Evolutionary conservation across 2,329 filamentous ascomycete genomes (phyloP).

Genomic region (Aspergillus unguis): DNA sequence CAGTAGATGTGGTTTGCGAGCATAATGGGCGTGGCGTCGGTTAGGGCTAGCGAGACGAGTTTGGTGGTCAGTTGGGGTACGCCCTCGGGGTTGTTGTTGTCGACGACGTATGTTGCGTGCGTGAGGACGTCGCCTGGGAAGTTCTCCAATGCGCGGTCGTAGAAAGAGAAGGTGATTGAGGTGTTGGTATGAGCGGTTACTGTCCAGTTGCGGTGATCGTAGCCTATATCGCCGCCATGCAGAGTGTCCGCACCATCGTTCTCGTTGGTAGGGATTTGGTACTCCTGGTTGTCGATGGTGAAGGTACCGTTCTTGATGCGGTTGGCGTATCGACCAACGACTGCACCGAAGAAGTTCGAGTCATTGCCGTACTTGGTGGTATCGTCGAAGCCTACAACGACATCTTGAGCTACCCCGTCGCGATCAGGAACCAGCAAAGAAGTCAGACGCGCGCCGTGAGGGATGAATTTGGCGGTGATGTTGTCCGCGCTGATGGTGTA

Average conservation of each 20-base stretch:
- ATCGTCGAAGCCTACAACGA: conserved; percentile 51
- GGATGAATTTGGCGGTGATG: conserved; percentile 49
- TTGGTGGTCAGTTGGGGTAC: conserved; percentile 44
- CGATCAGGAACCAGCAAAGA: conserved; percentile 51
- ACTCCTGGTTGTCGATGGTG: conserved; percentile 46
- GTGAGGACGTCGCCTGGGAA: conserved; percentile 50
- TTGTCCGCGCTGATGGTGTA: conserved; percentile 48
- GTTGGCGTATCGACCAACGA: conserved; percentile 54
- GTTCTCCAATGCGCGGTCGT: conserved; percentile 42
- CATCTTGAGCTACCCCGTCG: conserved; percentile 48
- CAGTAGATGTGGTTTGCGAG: conserved; percentile 51
- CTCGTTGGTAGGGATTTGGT: conserved; percentile 52
- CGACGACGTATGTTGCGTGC: conserved; percentile 46
- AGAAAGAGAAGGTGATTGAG: conserved; percentile 46
- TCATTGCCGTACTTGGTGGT: conserved; percentile 44
- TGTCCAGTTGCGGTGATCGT: conserved; percentile 50
- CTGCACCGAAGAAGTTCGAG: conserved; percentile 48
- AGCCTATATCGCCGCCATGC: conserved; percentile 49
- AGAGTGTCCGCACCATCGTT: conserved; percentile 51
- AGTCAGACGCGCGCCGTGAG: conserved; percentile 48
- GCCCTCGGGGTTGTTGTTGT: conserved; percentile 39
- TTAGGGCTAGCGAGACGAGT: conserved; percentile 45
- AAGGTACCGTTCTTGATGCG: conserved; percentile 58
- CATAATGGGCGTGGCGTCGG: conserved; percentile 50
- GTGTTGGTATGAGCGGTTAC: conserved; percentile 41